Percentiles rank a stretch among this genome's conserved stretches.
Evolutionary conservation across 108 stramenopile species (phyloP).

Genomic region (Mediolabrus comicus): DNA sequence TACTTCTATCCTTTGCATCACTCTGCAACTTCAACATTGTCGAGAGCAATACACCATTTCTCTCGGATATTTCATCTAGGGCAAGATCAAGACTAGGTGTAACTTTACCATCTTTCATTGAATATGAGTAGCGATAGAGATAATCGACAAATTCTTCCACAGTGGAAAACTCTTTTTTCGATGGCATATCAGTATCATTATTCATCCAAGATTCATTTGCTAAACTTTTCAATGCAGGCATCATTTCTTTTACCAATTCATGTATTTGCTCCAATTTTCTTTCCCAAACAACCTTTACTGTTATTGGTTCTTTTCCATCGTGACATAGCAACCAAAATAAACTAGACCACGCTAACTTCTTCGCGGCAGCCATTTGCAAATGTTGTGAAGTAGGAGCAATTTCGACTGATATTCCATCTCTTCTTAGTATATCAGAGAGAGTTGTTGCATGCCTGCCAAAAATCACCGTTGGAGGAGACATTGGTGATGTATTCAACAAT

Average conservation of each 20-base stretch:
- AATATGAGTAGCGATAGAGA: constrained; percentile 54
- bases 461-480: constrained; percentile 57
- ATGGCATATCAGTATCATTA: not conserved
- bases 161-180: not conserved
- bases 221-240: constrained; percentile 40
- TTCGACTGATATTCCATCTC: constrained; percentile 41
- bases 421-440: constrained; percentile 31
- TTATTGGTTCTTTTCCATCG: constrained; percentile 19
- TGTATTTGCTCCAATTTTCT: constrained; percentile 29
- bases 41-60: constrained; percentile 55
- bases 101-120: constrained; percentile 51
- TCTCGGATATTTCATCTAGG: constrained; percentile 48
- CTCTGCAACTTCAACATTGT: constrained; percentile 10
- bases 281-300: constrained; percentile 55
- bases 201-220: constrained; percentile 8
- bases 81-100: constrained; percentile 56
- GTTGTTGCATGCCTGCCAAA: constrained; percentile 59
- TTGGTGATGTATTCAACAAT: constrained; percentile 39
- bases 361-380: constrained; percentile 34
- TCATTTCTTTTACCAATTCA: constrained; percentile 54
- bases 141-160: constrained; percentile 32
- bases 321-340: constrained; percentile 69
- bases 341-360: constrained; percentile 65
- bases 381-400: constrained; percentile 21
- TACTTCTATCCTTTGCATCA: not conserved